Base-by-base conservation (phyloP, 257 asterid species). In the Solanum appendiculatum region DNA sequence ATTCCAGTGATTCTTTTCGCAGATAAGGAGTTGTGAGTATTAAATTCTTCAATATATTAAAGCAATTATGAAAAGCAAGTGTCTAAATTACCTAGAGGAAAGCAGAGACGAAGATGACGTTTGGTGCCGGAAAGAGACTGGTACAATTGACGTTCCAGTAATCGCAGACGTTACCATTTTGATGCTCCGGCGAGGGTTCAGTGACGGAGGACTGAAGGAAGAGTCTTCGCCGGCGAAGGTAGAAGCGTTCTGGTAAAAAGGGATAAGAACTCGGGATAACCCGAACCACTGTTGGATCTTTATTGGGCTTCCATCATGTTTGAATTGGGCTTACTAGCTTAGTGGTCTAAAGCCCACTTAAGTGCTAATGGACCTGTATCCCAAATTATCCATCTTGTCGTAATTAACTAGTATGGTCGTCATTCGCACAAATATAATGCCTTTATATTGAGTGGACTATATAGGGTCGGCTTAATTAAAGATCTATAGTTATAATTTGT, bases 151-250 rank as follows among this genome's bases (percentile, higher is more conserved):
- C 56, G 96, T 90, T 78, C 93, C 87, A 37, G 94, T 91, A 91
- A 95, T 93, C 58, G 98, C 91, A 86, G 98, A 91, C 60, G 94
- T 88, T 89, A 88, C 97, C 96, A 91, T 94, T 40, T 86, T 86
- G 44, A 56, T 25, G 9, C 68, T 85, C 81, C 31, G 42, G 42
- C 72, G 29, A 85, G 68, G 56, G 18, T 82, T 51, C 34, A 18
- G 51, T 21, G 31, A 54, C 44, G 9, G 37, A 82, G 46, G 8
- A 64, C 56, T 56, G 25, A 39, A 84, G 77, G 75, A 12, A 84
- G 9, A 39, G 72, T 63, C 37, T 84, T 37, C 40, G 34, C 78
- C 51, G 78, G 34, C n/a, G n/a, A 44, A 74, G 54, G 27, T 74
- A 23, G 10, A 8, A 39, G 56, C 34, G 2, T 83, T 40, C 86